These are phyloP conservation scores for Yamadazyma spencermartinsiae DNA, from an alignment of 1,139 yeast genomes.

Conservation along the genomic window DNA sequence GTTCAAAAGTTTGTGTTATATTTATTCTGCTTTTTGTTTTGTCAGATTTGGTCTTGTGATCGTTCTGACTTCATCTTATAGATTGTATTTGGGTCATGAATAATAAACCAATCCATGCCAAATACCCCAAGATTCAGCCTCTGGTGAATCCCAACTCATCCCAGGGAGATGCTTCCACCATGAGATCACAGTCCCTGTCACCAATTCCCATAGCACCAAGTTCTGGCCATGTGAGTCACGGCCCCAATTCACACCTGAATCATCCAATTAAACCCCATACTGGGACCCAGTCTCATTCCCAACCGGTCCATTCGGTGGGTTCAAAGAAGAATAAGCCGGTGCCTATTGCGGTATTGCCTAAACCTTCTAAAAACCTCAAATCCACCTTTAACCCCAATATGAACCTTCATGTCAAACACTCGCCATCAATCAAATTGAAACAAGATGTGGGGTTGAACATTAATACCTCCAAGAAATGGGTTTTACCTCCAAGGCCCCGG, in stretches of 20 bases:
- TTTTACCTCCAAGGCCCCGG: slow-evolving; percentile 63
- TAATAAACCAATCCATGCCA: slow-evolving; percentile 10
- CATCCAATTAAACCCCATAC: background rate
- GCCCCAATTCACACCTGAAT: background rate
- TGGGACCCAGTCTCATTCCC: background rate
- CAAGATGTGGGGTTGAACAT: slow-evolving; percentile 23
- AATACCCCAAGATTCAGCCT: slow-evolving; percentile 43
- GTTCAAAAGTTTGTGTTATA: slow-evolving; percentile 4
- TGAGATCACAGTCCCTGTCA: background rate
- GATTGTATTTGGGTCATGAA: slow-evolving; percentile 7
- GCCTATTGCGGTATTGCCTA: slow-evolving; percentile 29
- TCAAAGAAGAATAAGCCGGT: slow-evolving; percentile 15
- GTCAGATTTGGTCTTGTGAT: background rate
- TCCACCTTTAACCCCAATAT: slow-evolving; percentile 15
- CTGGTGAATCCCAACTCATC: background rate
- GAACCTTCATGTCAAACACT: slow-evolving; percentile 7
- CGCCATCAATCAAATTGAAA: slow-evolving; percentile 10
- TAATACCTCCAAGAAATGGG: slow-evolving; percentile 61
- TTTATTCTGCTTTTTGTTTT: background rate
- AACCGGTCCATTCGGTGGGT: slow-evolving; percentile 18
- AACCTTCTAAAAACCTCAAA: slow-evolving; percentile 17
- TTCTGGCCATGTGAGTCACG: background rate
- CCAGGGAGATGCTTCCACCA: background rate
- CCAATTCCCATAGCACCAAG: no score
- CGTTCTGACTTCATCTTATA: no score